These are phyloP conservation scores for Podaxis sp. DNA, from an alignment of 768 basidiomycete species.

Conservation along the genomic window DNA sequence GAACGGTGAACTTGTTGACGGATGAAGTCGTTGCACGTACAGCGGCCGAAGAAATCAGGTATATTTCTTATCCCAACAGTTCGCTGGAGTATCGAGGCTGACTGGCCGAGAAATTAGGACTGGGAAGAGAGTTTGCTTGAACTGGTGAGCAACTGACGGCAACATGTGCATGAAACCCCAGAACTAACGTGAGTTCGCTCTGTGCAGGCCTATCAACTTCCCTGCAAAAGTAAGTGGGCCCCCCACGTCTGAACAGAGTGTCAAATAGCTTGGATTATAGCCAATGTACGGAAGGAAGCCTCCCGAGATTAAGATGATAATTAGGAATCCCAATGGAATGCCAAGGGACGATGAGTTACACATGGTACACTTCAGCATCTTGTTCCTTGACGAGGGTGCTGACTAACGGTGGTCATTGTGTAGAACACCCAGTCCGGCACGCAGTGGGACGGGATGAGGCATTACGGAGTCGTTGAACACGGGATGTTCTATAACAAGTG, in stretches of 20 bases:
- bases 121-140: conserved; percentile 57
- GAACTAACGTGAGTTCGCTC: background rate
- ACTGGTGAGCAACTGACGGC: conserved; percentile 44
- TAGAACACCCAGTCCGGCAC: conserved; percentile 73
- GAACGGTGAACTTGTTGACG: conserved; percentile 66
- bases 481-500: conserved; percentile 66
- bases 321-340: conserved; percentile 22
- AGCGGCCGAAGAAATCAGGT: conserved; percentile 57
- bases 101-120: conserved; percentile 30
- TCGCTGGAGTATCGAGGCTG: background rate
- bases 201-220: conserved; percentile 62
- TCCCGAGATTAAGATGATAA: conserved; percentile 49
- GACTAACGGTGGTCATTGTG: background rate
- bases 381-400: background rate
- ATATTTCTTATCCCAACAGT: background rate
- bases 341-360: conserved; percentile 54
- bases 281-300: conserved; percentile 55
- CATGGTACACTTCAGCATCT: conserved; percentile 39
- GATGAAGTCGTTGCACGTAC: conserved; percentile 59
- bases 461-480: conserved; percentile 54
- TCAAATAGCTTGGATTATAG: conserved; percentile 28
- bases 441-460: conserved; percentile 69
- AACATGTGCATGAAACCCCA: background rate
- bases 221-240: conserved; percentile 50
- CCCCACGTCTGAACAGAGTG: no score